These are phyloP conservation scores for Ceratocystis albifundus DNA, from an alignment of 2,329 filamentous ascomycete species.

Conservation along the genomic window DNA sequence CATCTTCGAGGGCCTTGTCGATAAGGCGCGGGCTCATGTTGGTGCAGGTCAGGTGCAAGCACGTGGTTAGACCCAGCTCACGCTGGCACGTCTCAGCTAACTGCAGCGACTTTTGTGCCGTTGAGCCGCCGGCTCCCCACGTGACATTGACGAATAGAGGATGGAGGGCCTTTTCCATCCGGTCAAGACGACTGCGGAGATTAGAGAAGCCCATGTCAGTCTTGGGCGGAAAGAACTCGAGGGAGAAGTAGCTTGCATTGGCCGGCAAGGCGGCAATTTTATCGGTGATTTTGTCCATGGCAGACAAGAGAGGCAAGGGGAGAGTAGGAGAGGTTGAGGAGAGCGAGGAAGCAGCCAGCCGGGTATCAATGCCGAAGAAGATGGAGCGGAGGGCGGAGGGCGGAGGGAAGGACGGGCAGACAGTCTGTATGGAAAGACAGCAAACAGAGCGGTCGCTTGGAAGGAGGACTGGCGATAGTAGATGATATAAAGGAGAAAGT, in stretches of 20 bases:
- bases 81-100: slow-evolving; percentile 91
- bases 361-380: not conserved
- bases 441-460: not conserved
- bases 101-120: slow-evolving; percentile 79
- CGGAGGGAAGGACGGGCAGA: not conserved
- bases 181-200: slow-evolving; percentile 79
- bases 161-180: slow-evolving; percentile 83
- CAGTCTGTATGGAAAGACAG: not conserved
- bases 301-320: not conserved
- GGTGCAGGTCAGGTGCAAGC: slow-evolving; percentile 90
- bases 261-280: slow-evolving; percentile 84
- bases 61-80: slow-evolving; percentile 84
- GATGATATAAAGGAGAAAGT: not conserved
- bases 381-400: not conserved
- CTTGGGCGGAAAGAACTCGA: slow-evolving; percentile 99
- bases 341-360: not conserved
- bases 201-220: slow-evolving; percentile 93
- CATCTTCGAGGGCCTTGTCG: slow-evolving; percentile 80
- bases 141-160: slow-evolving; percentile 95
- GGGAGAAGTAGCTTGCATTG: slow-evolving; percentile 77
- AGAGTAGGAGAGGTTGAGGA: not conserved
- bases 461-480: not conserved
- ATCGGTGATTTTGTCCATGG: slow-evolving; percentile 77
- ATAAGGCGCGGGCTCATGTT: slow-evolving; percentile 86
- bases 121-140: slow-evolving; percentile 93